Base-by-base conservation (phyloP, 1,139 yeast species). In the Candida dubliniensis region DNA sequence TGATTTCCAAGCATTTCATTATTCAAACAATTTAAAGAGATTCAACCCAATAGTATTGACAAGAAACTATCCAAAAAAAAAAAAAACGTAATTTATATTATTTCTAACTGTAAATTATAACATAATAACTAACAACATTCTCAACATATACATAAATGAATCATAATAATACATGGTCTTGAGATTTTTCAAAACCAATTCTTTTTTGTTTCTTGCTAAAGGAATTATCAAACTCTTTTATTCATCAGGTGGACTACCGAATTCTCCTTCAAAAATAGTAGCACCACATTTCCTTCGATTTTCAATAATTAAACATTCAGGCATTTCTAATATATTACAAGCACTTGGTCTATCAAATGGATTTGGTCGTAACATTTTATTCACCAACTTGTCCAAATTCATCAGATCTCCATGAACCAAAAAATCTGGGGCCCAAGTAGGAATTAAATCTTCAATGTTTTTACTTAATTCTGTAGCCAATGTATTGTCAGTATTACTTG, bases 261-360 rank as follows among this genome's bases (percentile, higher is more conserved):
- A 91, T 56, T 93, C 98, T 32, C 98, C 99, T 66, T 93, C 99
- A 57, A 85, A 95, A 52, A 93, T 87, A 1, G 93, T 87, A 1
- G 98, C 97, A 2, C 99, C 99, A 3, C 96, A 91, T 60, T 87
- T 87, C 44, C 98, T 76, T 50, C 95, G 78, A 50, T 77, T 69
- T 54, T 91, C 97, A 36, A 93, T 93, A 50, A 84, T 79, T 41
- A 77, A 76, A 52, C 95, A 82, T 61, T 93, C 97, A 41, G 78
- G 80, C 55, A 84, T 74, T 47, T 74, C 77, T 47, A 93, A 67
- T 29, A 93, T 74, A 49, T 81, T 79, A 32, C 70, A 75, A 0
- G 96, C 95, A 5, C 84, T 81, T 9, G 96, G 96, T 47, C 99
- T 73, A 46, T 79, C 81, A 42, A 70, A 72, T n/a, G 96, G 96